Evolutionary conservation across 2,329 filamentous ascomycete species (phyloP).

Genomic region (Paraconiothyrium brasiliense): DNA sequence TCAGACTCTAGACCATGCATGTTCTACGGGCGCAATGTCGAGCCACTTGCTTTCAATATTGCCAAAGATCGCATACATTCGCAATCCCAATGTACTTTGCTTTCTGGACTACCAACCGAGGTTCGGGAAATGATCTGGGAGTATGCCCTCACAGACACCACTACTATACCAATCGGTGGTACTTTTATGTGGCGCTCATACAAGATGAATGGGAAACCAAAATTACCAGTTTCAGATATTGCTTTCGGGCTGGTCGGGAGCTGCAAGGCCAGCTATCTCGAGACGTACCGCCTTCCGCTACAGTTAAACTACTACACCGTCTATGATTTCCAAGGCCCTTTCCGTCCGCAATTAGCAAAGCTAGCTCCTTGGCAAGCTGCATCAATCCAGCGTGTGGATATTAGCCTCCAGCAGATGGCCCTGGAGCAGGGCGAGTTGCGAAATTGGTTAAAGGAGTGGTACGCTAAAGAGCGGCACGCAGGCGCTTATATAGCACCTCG

Average conservation of each 20-base stretch:
- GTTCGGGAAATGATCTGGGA: conserved; percentile 23
- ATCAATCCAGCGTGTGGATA: conserved; percentile 23
- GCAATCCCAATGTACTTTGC: conserved; percentile 16
- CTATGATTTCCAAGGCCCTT: conserved; percentile 18
- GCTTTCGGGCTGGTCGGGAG: conserved; percentile 22
- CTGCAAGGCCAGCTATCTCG: conserved; percentile 24
- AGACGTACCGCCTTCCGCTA: conserved; percentile 25
- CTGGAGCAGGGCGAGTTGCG: conserved; percentile 18
- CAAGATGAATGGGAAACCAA: not conserved
- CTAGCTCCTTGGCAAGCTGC: conserved; percentile 29
- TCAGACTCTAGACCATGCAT: not conserved
- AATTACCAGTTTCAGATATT: conserved; percentile 15
- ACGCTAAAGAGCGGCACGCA: conserved; percentile 11
- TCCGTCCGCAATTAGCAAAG: conserved; percentile 8
- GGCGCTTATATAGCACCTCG: conserved; percentile 20
- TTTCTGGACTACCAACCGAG: conserved; percentile 18
- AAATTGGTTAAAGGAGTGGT: conserved; percentile 16
- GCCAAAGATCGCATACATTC: not conserved
- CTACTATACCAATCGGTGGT: conserved; percentile 11
- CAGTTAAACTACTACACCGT: conserved; percentile 23
- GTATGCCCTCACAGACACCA: conserved; percentile 24
- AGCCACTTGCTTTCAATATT: conserved; percentile 2
- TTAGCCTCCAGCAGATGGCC: conserved; percentile 20
- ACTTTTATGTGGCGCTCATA: conserved; percentile 16
- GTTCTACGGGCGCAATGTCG: conserved; percentile 5